Base-by-base conservation (phyloP, 2,329 filamentous ascomycete genomes). In the Xenosphaeropsis pyriputrescens region DNA sequence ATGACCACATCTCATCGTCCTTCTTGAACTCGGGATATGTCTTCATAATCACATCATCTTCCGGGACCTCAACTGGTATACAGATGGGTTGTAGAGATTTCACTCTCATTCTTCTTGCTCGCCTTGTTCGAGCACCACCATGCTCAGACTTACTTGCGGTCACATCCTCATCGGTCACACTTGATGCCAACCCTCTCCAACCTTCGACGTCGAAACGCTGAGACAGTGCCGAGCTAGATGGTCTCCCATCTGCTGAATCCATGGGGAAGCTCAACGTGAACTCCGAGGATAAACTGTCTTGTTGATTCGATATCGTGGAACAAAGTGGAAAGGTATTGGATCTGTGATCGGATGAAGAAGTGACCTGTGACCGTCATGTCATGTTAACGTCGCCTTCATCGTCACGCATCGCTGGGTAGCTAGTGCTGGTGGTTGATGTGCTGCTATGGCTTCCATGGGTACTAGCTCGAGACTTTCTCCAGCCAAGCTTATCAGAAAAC, bases 351-450 rank as follows among this genome's bases (percentile, higher is more conserved):
- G 47, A 49, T 53, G 61, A 59, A 61, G 65, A 59, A 64, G 65
- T 64, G 67, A 62, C 70, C 70, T 72, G 66, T 60, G 55, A 66
- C 58, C 64, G 62, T 72, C 69, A 77, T 68, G 68, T 69, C 34
- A 57, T 55, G 47, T 57, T 57, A 35, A 54, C 57, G 42, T 51
- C 53, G 39, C 48, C 48, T 41, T 51, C 51, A 33, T 53, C 52
- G 39, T 64, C 61, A 34, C 57, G 53, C 47, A 53, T 54, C 16
- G 40, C 32, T 16, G 36, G 50, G 46, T 31, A 54, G 40, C 41
- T 64, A 34, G 47, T 53, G 15, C 62, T 60, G 11, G 50, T 49
- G 37, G 46, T 55, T 2, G 62, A 62, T 13, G 64, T 63, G n/a
- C 67, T 63, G 34, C 60, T 64, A 39, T 51, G 48, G 29, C 40